phyloP scores from a whole-genome alignment of 345 rosid species.

The Pistacia atlantica region DNA sequence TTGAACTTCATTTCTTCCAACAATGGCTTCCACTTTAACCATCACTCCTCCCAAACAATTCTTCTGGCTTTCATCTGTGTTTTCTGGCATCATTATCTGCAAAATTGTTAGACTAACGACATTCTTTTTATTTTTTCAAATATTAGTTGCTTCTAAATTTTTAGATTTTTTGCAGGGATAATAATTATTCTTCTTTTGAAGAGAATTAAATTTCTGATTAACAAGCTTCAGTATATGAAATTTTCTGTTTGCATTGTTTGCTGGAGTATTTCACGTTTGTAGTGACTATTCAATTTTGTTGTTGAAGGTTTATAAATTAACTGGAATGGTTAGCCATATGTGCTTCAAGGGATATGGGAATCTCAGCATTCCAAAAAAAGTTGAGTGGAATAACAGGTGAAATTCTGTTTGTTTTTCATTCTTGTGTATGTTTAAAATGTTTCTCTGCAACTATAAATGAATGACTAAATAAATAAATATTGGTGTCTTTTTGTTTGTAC shows the following conservation, averaged over 20 bases:
- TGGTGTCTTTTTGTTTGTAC: constrained; percentile 22
- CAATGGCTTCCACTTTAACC: background rate
- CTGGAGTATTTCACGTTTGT: background rate
- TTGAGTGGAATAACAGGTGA: constrained; percentile 92
- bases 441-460: background rate
- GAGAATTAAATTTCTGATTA: too few species aligned
- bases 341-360: constrained; percentile 57
- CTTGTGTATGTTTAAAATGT: background rate
- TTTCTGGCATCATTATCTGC: constrained; percentile 53
- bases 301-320: constrained; percentile 68
- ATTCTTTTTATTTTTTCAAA: background rate
- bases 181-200: background rate
- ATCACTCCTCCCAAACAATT: constrained; percentile 26
- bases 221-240: background rate
- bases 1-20: constrained; percentile 21
- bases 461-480: background rate
- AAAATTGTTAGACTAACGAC: constrained; percentile 37
- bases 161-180: too few species aligned
- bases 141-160: too few species aligned
- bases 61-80: constrained; percentile 36
- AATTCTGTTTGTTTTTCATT: background rate
- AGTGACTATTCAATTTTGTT: constrained; percentile 14
- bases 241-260: too few species aligned
- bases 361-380: constrained; percentile 48
- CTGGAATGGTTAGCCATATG: constrained; percentile 48